Conservation (phyloP, 169 alveolate species). For the Eimeria falciformis region DNA sequence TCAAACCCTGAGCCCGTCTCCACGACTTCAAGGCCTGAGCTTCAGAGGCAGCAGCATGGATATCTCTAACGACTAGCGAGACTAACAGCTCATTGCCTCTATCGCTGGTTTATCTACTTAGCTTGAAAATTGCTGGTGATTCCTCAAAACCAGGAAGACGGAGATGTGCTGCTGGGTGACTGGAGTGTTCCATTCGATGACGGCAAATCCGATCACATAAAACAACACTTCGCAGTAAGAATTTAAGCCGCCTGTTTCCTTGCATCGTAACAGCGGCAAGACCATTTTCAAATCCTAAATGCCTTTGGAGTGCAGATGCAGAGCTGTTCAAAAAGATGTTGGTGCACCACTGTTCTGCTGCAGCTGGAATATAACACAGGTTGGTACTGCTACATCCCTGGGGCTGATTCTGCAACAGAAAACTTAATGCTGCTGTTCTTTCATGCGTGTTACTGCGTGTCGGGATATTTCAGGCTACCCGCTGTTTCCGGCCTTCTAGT, state of each 20-base stretch:
- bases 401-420: not conserved
- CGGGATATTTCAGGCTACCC: conserved; percentile 52
- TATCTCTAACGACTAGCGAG: too few species aligned
- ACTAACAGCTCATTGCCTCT: not conserved
- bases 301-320: not conserved
- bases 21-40: too few species aligned
- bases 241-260: too few species aligned
- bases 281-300: not conserved
- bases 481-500: conserved; percentile 58
- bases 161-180: conserved; percentile 71
- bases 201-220: conserved; percentile 43
- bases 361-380: too few species aligned
- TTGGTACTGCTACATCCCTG: too few species aligned
- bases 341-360: too few species aligned
- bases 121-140: not conserved
- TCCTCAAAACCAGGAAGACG: conserved; percentile 63
- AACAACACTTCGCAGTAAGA: conserved; percentile 31
- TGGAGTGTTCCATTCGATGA: conserved; percentile 63
- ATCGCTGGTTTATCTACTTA: not conserved
- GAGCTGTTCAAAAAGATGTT: not conserved
- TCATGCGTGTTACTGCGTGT: not conserved
- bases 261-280: too few species aligned
- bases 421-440: not conserved
- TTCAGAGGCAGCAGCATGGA: too few species aligned
- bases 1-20: too few species aligned